Conservation (phyloP, 2,329 filamentous ascomycete genomes). For the Ophiostoma perfectum region DNA sequence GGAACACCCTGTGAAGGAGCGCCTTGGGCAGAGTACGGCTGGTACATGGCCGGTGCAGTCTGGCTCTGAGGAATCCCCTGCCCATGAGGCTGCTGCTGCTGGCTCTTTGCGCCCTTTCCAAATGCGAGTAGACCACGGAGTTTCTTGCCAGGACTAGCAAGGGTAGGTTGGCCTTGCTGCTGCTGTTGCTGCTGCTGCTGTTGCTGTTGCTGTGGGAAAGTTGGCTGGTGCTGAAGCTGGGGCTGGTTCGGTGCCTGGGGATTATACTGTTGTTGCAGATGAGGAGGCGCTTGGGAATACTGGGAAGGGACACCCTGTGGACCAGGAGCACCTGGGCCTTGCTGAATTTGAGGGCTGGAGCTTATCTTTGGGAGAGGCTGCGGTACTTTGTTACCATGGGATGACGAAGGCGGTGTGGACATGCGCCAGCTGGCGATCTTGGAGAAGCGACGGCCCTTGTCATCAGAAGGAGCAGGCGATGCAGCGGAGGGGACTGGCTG, state of each 20-base stretch:
- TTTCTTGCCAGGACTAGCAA: slow-evolving; percentile 18
- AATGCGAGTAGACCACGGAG: slow-evolving; percentile 21
- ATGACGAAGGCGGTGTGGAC: slow-evolving; percentile 23
- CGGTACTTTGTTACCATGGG: slow-evolving; percentile 17
- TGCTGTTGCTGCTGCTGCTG: slow-evolving; percentile 3
- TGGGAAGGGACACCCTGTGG: neutral
- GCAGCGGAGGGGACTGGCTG: neutral
- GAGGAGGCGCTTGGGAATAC: neutral
- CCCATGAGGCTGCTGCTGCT: slow-evolving; percentile 5
- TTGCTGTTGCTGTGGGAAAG: slow-evolving; percentile 2
- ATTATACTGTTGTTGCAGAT: slow-evolving; percentile 16
- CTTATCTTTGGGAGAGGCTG: neutral
- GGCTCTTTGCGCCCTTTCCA: slow-evolving; percentile 21
- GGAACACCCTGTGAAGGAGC: neutral
- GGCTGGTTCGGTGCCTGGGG: neutral
- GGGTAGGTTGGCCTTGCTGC: slow-evolving; percentile 1
- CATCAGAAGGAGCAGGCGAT: slow-evolving; percentile 9
- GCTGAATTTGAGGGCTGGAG: no score
- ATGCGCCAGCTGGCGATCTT: slow-evolving; percentile 24
- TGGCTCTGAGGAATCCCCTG: neutral
- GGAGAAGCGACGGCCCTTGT: slow-evolving; percentile 22
- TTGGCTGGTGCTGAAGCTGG: neutral
- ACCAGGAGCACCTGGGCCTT: neutral
- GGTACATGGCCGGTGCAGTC: slow-evolving; percentile 5
- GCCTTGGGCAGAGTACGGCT: slow-evolving; percentile 14